Evolutionary conservation across 176 grass and related monocot genomes (phyloP).

Genomic region (Zoysia japonica): DNA sequence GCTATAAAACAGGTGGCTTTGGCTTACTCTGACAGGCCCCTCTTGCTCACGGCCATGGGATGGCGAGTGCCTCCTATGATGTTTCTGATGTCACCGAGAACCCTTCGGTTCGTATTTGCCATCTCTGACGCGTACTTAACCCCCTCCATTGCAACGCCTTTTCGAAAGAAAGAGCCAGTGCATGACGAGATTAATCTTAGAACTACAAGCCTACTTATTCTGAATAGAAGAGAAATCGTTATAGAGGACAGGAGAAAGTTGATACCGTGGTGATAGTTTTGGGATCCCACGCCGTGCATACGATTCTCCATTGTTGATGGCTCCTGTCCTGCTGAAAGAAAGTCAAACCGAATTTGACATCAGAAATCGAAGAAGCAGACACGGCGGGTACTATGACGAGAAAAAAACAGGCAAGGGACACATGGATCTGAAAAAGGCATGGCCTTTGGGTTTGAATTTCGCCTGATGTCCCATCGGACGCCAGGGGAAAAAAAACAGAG

Average conservation of each 20-base stretch:
- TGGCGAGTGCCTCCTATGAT: conserved; percentile 45
- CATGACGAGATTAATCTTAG: background rate
- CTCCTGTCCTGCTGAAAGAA: conserved; percentile 10
- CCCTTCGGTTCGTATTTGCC: conserved; percentile 50
- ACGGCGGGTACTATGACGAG: background rate
- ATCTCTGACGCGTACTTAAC: conserved; percentile 46
- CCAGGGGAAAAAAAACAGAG: background rate
- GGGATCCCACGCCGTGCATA: conserved; percentile 17
- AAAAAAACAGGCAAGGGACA: background rate
- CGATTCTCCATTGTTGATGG: conserved; percentile 52
- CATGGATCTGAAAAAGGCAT: conserved; percentile 4
- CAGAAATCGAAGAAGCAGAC: conserved; percentile 19
- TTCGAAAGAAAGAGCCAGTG: background rate
- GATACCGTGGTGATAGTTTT: conserved; percentile 32
- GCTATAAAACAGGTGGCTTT: background rate
- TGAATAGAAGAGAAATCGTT: too few species aligned
- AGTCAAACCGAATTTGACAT: conserved; percentile 2
- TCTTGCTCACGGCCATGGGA: conserved; percentile 52
- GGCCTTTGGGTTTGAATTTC: conserved; percentile 25
- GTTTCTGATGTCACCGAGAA: conserved; percentile 63
- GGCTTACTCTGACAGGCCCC: conserved; percentile 49
- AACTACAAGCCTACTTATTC: too few species aligned
- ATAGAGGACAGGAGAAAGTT: background rate
- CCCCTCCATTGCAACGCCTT: conserved; percentile 59
- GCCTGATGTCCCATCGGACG: background rate